Evolutionary conservation across 192 early-diverging fungal species (phyloP).

Genomic region (Backusella westeae): DNA sequence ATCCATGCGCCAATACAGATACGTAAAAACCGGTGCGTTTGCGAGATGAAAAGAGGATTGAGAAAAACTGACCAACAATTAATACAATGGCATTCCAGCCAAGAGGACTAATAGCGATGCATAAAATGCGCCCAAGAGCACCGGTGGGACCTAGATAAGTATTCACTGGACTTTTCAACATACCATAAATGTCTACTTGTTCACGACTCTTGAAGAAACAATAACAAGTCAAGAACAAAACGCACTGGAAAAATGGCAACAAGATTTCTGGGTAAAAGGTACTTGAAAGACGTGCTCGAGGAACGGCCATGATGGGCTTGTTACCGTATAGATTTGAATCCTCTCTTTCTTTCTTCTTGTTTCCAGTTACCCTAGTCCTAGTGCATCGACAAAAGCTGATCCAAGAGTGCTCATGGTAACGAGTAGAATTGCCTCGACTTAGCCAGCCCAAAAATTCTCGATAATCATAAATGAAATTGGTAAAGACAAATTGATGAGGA

Average conservation of each 20-base stretch:
- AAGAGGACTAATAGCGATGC: constrained; percentile 54
- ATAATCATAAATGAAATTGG: constrained; percentile 68
- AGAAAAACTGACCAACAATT: constrained; percentile 52
- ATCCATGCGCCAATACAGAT: constrained; percentile 52
- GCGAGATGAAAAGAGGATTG: constrained; percentile 41
- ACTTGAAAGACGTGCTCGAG: constrained; percentile 56
- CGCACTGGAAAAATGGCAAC: constrained; percentile 57
- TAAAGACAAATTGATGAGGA: constrained; percentile 69
- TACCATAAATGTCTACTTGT: not conserved
- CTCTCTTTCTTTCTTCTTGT: constrained; percentile 54
- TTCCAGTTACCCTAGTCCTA: constrained; percentile 58
- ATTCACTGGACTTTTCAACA: not conserved
- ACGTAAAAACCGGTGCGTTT: constrained; percentile 52
- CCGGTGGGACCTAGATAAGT: constrained; percentile 16
- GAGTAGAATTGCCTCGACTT: constrained; percentile 53
- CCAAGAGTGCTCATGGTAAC: constrained; percentile 61
- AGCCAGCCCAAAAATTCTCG: constrained; percentile 66
- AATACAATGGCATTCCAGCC: constrained; percentile 52
- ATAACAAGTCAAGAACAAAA: constrained; percentile 52
- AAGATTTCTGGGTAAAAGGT: constrained; percentile 63
- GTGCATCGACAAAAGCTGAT: constrained; percentile 60
- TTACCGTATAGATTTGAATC: constrained; percentile 29
- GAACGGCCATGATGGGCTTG: constrained; percentile 41
- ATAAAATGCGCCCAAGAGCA: constrained; percentile 46
- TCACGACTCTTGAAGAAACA: constrained; percentile 52